Percentiles rank a stretch among this genome's conserved stretches.
Conservation (phyloP, 1,139 yeast species). For the Blastobotrys illinoisensis region DNA sequence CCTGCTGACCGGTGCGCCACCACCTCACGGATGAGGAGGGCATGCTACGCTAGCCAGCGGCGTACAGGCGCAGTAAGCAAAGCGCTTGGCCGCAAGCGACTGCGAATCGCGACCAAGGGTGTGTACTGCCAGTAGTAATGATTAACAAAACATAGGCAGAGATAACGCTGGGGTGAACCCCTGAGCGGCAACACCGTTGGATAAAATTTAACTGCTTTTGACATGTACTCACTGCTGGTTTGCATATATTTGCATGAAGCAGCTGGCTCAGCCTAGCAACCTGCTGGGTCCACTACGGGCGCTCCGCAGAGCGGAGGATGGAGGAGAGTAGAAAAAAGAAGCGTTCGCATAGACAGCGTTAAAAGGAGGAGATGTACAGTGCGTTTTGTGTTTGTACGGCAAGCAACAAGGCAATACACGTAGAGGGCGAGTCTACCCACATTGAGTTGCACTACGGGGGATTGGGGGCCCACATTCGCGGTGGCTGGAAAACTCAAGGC, state of each 20-base stretch:
- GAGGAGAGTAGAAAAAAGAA: not conserved
- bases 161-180: not conserved
- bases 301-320: not conserved
- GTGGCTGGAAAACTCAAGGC: not conserved
- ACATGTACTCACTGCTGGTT: not conserved
- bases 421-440: too few relatives aligned
- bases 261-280: not conserved
- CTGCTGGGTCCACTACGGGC: not conserved
- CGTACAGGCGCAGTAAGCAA: not conserved
- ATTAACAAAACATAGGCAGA: too few relatives aligned
- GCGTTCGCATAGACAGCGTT: too few relatives aligned
- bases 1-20: not conserved
- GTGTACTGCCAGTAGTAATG: not conserved
- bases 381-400: too few relatives aligned
- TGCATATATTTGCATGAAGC: not conserved
- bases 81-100: not conserved
- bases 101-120: too few relatives aligned
- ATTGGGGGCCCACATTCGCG: not conserved
- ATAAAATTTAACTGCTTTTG: not conserved
- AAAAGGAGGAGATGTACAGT: not conserved
- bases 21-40: not conserved
- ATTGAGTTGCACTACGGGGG: not conserved
- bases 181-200: slow-evolving; percentile 1
- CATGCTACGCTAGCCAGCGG: too few relatives aligned
- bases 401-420: too few relatives aligned